A percentile compares a stretch with the other conserved stretches of the same genome.
Conservation (phyloP, 106 monocot genomes). For the Posidonia australis region DNA sequence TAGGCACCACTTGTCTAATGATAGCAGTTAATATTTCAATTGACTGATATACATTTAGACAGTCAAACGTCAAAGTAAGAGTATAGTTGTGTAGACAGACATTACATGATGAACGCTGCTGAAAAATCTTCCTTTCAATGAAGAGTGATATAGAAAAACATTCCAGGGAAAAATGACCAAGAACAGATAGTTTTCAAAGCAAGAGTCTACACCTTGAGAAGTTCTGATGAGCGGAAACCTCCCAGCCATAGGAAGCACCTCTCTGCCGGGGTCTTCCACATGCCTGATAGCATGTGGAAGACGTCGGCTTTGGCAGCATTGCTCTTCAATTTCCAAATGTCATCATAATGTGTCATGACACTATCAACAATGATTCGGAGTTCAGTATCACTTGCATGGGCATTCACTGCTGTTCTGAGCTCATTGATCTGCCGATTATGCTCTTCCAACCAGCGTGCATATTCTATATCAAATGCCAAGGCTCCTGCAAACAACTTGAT, state of each 20-base stretch:
- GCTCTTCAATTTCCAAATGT: slow-evolving; percentile 61
- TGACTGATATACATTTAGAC: too few species aligned
- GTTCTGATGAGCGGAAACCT: slow-evolving; percentile 73
- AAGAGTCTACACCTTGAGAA: slow-evolving; percentile 46
- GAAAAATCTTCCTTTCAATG: too few species aligned
- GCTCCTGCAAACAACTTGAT: slow-evolving; percentile 40
- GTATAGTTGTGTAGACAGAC: too few species aligned
- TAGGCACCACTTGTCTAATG: too few species aligned
- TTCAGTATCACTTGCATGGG: slow-evolving; percentile 56
- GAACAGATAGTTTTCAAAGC: neutral
- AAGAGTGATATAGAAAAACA: too few species aligned
- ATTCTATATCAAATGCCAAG: slow-evolving; percentile 69
- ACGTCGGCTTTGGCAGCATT: slow-evolving; percentile 70
- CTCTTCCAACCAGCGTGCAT: slow-evolving; percentile 83
- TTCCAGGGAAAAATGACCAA: too few species aligned
- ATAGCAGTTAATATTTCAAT: too few species aligned
- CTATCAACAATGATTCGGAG: slow-evolving; percentile 53
- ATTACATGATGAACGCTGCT: too few species aligned
- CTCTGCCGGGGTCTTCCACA: slow-evolving; percentile 87
- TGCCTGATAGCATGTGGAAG: slow-evolving; percentile 75
- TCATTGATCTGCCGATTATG: slow-evolving; percentile 48
- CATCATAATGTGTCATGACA: slow-evolving; percentile 48
- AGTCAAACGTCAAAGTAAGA: too few species aligned
- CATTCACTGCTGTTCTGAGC: slow-evolving; percentile 43
- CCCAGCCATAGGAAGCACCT: slow-evolving; percentile 88